Evolutionary conservation across 1,139 yeast species (phyloP).

Genomic region (Saccharomyces hybrid): DNA sequence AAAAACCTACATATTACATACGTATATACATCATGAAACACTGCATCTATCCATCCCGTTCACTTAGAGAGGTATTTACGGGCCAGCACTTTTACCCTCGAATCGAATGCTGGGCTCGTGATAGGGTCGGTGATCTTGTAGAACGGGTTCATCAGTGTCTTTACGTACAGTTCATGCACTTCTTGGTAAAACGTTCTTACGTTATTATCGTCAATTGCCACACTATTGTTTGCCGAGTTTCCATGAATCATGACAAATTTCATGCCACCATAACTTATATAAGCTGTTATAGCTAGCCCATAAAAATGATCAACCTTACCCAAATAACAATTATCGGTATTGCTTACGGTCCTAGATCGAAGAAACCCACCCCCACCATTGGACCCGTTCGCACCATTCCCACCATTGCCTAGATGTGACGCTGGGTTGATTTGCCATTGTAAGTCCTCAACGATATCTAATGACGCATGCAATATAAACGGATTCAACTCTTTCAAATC

Average conservation of each 20-base stretch:
- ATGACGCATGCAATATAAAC: slow-evolving; percentile 76
- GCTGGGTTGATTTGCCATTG: slow-evolving; percentile 66
- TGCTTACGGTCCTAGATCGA: slow-evolving; percentile 21
- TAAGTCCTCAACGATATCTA: slow-evolving; percentile 81
- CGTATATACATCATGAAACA: background rate
- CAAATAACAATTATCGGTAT: slow-evolving; percentile 41
- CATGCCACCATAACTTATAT: slow-evolving; percentile 79
- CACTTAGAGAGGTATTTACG: slow-evolving; percentile 50
- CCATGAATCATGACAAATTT: slow-evolving; percentile 77
- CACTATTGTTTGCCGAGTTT: slow-evolving; percentile 25
- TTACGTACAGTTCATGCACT: slow-evolving; percentile 79
- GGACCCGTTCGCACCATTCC: slow-evolving; percentile 10
- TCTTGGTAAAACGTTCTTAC: slow-evolving; percentile 80
- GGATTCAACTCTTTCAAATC: slow-evolving; percentile 78
- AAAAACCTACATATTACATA: background rate
- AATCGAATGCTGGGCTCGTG: slow-evolving; percentile 66
- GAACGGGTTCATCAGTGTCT: slow-evolving; percentile 80
- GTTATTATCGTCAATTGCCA: slow-evolving; percentile 54
- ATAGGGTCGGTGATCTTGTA: slow-evolving; percentile 72
- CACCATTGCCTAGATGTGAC: slow-evolving; percentile 8
- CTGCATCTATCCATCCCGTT: background rate
- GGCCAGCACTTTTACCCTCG: slow-evolving; percentile 62
- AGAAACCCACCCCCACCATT: slow-evolving; percentile 15
- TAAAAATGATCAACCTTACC: slow-evolving; percentile 82
- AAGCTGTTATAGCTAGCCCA: slow-evolving; percentile 72